Evolutionary conservation across 164 flowering plant species (phyloP).

Genomic region (Chimonanthus salicifolius): DNA sequence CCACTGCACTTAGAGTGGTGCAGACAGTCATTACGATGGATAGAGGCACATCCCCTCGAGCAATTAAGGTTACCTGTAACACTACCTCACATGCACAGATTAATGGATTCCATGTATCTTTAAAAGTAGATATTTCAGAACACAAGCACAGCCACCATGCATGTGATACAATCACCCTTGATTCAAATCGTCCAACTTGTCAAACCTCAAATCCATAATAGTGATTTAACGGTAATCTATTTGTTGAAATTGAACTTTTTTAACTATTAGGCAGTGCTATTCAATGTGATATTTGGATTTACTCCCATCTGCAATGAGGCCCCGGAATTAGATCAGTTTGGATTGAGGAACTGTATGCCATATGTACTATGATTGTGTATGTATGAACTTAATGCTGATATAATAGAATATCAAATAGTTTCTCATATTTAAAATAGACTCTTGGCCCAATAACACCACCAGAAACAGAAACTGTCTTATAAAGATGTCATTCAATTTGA

Average conservation of each 20-base stretch:
- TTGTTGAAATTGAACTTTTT: too few species aligned
- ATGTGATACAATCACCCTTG: background rate
- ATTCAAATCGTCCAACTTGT: too few species aligned
- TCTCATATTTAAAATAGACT: background rate
- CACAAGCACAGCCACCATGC: background rate
- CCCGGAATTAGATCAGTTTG: background rate
- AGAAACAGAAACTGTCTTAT: background rate
- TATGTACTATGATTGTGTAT: background rate
- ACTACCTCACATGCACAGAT: conserved; percentile 32
- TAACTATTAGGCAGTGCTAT: background rate
- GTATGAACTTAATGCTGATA: background rate
- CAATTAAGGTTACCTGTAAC: conserved; percentile 83
- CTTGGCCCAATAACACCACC: background rate
- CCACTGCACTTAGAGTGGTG: conserved; percentile 73
- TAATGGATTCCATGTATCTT: conserved; percentile 7
- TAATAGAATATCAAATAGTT: background rate
- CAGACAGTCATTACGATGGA: conserved; percentile 79
- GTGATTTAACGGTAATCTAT: too few species aligned
- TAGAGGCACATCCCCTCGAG: conserved; percentile 83
- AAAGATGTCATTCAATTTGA: background rate
- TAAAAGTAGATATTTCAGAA: too few species aligned
- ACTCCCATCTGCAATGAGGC: background rate
- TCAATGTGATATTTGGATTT: background rate
- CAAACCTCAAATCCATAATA: too few species aligned
- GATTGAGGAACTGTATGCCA: background rate